Base-by-base conservation (phyloP, 305 asterid species). In the Solanum chacoense region DNA sequence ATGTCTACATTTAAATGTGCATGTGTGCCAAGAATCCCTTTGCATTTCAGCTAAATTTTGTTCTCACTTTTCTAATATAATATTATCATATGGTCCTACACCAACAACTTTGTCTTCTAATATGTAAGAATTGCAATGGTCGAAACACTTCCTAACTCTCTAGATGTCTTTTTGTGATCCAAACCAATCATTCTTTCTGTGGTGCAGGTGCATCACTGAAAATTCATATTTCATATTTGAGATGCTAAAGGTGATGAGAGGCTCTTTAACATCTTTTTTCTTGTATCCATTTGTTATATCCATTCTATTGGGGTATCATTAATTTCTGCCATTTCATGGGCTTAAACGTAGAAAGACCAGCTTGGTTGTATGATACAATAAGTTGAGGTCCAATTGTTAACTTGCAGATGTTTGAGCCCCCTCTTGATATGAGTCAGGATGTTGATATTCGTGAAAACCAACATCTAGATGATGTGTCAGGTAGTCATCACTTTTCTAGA, bases 141-240 rank as follows among this genome's bases (percentile, higher is more conserved):
- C 38, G 36, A 77, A 26, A 34, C 18, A 65, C 26, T 13, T 50
- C 31, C 42, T 83, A 50, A 29, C 87, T 50, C 37, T 31, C 74
- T 50, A 84, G 45, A 31, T 55, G 32, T 59, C 28, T 63, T n/a
- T 50, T 28, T 24, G 37, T 83, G 74, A 69, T 40, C 81, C 87
- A 84, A 42, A 28, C 16, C 31, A 20, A 86, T 88, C 45, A 32
- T 88, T 55, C 50, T 31, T 63, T 37, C 28, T 90, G 85, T 84
- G 72, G 90, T 92, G 92, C 97, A 97, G 99, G 99, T 94, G 98
- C 91, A 92, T 95, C 87, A 91, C 98, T 50, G 93, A 94, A 89
- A 97, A 97, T 94, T 96, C 99, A 77, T 92, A 92, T 90, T 97
- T 96, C 94, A 94, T 97, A 91, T 96, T 95, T 92, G 98, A 97